Conservation (phyloP, 2,329 filamentous ascomycete species). For the Lachnellula arida region DNA sequence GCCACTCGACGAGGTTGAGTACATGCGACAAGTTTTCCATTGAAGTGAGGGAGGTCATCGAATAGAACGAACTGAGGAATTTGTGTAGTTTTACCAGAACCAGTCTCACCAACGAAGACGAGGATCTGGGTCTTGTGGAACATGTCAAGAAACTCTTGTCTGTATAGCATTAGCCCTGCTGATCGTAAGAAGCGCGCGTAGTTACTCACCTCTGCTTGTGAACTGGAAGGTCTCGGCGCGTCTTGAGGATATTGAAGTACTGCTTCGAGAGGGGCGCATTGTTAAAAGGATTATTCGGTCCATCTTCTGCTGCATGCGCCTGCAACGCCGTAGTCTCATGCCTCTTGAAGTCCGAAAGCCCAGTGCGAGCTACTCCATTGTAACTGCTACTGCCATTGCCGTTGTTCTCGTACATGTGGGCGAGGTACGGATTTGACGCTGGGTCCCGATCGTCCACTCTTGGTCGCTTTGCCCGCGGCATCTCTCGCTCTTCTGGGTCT, state of each 20-base stretch:
- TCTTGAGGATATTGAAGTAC: constrained; percentile 87
- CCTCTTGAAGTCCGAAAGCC: constrained; percentile 64
- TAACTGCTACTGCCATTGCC: constrained; percentile 29
- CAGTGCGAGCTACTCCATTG: constrained; percentile 36
- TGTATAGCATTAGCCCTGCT: constrained; percentile 33
- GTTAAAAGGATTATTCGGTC: constrained; percentile 81
- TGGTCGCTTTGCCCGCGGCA: constrained; percentile 42
- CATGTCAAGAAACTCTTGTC: constrained; percentile 86
- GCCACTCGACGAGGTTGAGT: constrained; percentile 97
- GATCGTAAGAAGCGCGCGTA: not conserved
- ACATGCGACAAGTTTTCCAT: constrained; percentile 88
- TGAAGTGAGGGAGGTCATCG: constrained; percentile 86
- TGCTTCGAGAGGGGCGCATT: constrained; percentile 68
- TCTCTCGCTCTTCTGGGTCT: constrained; percentile 46
- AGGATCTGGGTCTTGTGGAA: constrained; percentile 95
- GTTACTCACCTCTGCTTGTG: constrained; percentile 72
- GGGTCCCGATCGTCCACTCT: constrained; percentile 43
- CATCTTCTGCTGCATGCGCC: constrained; percentile 71
- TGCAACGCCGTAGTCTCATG: constrained; percentile 76
- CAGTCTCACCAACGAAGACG: constrained; percentile 97
- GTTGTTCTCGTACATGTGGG: constrained; percentile 68
- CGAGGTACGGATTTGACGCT: constrained; percentile 78
- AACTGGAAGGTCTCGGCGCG: constrained; percentile 80
- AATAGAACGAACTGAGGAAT: constrained; percentile 98
- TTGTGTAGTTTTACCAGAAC: constrained; percentile 98